Evolutionary conservation across 176 grass and related monocot genomes (phyloP).

Genomic region (Carex cristatella): DNA sequence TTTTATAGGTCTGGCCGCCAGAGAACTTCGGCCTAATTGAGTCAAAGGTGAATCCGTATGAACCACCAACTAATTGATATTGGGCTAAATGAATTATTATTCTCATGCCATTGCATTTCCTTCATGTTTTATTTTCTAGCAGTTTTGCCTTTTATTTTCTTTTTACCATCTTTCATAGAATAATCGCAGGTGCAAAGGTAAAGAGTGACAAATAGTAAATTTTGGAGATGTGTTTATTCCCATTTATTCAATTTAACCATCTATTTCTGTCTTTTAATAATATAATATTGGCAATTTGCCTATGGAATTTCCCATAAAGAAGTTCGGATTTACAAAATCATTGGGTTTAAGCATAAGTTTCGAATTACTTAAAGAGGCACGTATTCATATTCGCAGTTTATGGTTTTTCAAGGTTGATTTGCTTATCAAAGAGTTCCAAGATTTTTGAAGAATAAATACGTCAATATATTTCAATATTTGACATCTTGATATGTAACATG

Average conservation of each 20-base stretch:
- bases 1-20: constrained; percentile 21
- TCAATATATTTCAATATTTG: neutral
- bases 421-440: neutral
- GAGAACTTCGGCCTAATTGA: constrained; percentile 4
- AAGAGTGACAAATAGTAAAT: neutral
- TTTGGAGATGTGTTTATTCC: neutral
- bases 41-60: neutral
- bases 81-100: neutral
- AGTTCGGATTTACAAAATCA: neutral
- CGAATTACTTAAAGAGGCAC: neutral
- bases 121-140: neutral
- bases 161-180: neutral
- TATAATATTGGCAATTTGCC: neutral
- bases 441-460: neutral
- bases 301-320: neutral
- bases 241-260: neutral
- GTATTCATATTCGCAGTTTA: neutral
- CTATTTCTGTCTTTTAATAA: neutral
- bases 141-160: neutral
- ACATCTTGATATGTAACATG: neutral
- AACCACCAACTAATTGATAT: neutral
- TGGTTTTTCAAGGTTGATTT: neutral
- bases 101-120: neutral
- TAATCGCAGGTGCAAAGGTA: neutral
- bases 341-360: neutral